These are phyloP conservation scores for Scheffersomyces lignicola DNA, from an alignment of 1,139 yeast genomes.

Conservation along the genomic window DNA sequence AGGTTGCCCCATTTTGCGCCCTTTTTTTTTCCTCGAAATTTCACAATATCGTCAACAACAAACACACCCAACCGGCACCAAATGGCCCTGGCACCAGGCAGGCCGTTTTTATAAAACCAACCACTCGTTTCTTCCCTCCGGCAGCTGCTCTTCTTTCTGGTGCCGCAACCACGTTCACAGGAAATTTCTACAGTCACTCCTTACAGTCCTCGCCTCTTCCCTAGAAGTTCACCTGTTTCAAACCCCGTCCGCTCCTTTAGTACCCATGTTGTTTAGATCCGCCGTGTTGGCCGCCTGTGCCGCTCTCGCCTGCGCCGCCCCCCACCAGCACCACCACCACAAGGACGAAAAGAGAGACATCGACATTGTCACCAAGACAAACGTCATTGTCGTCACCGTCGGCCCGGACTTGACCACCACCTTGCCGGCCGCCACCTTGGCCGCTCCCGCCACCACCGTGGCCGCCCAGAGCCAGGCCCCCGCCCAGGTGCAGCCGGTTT, in stretches of 20 bases:
- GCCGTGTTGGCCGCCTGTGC: conserved; percentile 37
- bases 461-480: conserved; percentile 18
- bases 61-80: too few species aligned
- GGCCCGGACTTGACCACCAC: conserved; percentile 30
- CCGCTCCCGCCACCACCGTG: conserved; percentile 27
- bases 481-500: conserved; percentile 11
- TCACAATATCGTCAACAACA: too few species aligned
- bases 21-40: too few species aligned
- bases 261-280: conserved; percentile 50
- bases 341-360: conserved; percentile 42
- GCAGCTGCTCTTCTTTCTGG: too few species aligned
- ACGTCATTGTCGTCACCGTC: conserved; percentile 36
- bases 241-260: neutral
- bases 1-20: too few species aligned
- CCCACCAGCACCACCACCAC: conserved; percentile 40
- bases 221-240: conserved; percentile 2
- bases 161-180: conserved; percentile 17
- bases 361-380: conserved; percentile 33
- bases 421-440: conserved; percentile 15
- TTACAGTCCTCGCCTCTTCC: conserved; percentile 13
- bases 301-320: conserved; percentile 25
- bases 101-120: too few species aligned
- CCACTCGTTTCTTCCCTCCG: too few species aligned
- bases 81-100: too few species aligned
- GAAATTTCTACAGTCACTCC: conserved; percentile 21